phyloP scores from a whole-genome alignment of 768 basidiomycete species.

The Favolaschia claudopus region DNA sequence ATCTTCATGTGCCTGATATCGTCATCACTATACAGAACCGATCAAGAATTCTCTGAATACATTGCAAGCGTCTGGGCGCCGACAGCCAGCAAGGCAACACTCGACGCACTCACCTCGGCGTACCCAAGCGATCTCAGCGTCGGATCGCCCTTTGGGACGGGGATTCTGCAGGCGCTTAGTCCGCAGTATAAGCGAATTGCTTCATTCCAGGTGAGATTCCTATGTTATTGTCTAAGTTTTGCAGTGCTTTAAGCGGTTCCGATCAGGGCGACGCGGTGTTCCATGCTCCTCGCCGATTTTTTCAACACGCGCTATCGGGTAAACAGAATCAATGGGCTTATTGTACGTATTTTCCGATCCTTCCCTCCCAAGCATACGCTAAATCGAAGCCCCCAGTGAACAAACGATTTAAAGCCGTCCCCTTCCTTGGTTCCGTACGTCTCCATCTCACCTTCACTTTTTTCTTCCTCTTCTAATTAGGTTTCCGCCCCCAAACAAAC shows the following conservation, averaged over 20 bases:
- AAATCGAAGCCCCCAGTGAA: conserved; percentile 46
- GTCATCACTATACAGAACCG: conserved; percentile 30
- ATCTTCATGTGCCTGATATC: neutral
- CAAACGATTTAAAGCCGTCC: conserved; percentile 49
- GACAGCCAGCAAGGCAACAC: conserved; percentile 18
- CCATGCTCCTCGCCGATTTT: conserved; percentile 57
- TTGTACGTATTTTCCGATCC: conserved; percentile 28
- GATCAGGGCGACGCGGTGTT: conserved; percentile 52
- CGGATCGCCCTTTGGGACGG: conserved; percentile 59
- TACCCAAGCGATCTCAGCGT: conserved; percentile 47
- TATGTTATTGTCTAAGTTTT: conserved; percentile 10
- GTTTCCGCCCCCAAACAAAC: no score
- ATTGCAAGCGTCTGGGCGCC: conserved; percentile 29
- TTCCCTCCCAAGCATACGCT: neutral
- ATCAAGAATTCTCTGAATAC: conserved; percentile 13
- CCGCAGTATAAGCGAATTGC: conserved; percentile 60
- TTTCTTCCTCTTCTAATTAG: neutral
- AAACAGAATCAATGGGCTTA: conserved; percentile 48
- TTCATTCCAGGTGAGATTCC: conserved; percentile 40
- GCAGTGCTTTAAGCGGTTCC: neutral
- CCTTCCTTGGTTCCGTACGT: conserved; percentile 53
- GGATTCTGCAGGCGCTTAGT: conserved; percentile 44
- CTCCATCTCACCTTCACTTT: neutral
- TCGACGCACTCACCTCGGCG: conserved; percentile 31
- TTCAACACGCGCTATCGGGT: conserved; percentile 46